Evolutionary conservation across 2,329 filamentous ascomycete genomes (phyloP).

Genomic region (Sporothrix variecibatus): DNA sequence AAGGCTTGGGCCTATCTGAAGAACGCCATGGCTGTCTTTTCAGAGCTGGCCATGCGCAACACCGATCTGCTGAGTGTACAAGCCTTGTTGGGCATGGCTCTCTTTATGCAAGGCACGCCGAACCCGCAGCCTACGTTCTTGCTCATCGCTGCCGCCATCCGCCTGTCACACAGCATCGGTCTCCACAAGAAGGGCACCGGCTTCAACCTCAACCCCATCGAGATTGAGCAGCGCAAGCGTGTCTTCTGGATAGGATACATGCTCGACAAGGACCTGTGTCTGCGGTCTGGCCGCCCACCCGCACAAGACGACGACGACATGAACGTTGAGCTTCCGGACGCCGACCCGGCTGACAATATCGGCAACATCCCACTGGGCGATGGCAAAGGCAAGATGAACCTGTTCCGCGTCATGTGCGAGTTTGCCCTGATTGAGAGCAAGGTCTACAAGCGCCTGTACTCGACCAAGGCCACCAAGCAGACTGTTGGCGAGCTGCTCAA

Average conservation of each 20-base stretch:
- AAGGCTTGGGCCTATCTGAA: conserved; percentile 96
- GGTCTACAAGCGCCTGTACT: conserved; percentile 91
- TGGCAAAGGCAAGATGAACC: conserved; percentile 88
- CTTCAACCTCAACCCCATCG: conserved; percentile 89
- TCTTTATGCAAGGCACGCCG: conserved; percentile 94
- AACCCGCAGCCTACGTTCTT: conserved; percentile 95
- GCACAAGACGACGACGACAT: conserved; percentile 71
- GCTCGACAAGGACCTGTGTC: conserved; percentile 64
- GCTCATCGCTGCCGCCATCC: conserved; percentile 84
- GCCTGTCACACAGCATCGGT: conserved; percentile 89
- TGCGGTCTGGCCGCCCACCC: conserved; percentile 61
- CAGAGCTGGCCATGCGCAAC: conserved; percentile 92
- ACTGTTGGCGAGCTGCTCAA: conserved; percentile 91
- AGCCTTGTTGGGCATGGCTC: conserved; percentile 85
- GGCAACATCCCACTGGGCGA: conserved; percentile 90
- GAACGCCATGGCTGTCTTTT: conserved; percentile 91
- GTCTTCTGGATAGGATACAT: conserved; percentile 69
- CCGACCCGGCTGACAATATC: conserved; percentile 87
- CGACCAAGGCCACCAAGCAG: conserved; percentile 86
- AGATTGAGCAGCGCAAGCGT: conserved; percentile 81
- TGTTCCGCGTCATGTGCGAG: conserved; percentile 90
- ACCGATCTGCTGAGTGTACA: conserved; percentile 94
- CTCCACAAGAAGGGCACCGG: conserved; percentile 90
- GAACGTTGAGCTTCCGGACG: conserved; percentile 93
- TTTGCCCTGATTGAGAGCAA: conserved; percentile 90